Base-by-base conservation (phyloP, 2,329 filamentous ascomycete species). In the Didymella keratinophila region DNA sequence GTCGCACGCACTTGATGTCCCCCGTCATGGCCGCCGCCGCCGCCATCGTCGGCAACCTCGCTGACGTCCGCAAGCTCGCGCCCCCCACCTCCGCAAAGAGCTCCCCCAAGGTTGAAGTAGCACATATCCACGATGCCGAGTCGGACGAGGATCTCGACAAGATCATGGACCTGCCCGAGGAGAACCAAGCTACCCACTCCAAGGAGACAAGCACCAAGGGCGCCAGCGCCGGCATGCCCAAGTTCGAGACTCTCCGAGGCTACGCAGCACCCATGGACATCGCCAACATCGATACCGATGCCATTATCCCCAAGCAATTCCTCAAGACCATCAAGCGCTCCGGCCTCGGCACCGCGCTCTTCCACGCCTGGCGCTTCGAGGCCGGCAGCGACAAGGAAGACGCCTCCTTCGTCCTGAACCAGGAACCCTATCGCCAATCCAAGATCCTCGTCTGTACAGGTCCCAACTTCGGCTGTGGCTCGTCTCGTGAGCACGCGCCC, bases 251-350 rank as follows among this genome's bases (percentile, higher is more conserved):
- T 45, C 86, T 96, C 68, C 94, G 90, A 80, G 95, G 94, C 57
- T 89, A 94, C 65, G 92, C 93, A 1, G 95, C 93, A 11, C 92
- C 92, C 2, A 82, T 99, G 78, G 91, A 97, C 62, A 87, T 90
- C 70, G 84, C 90, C 66, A 99, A 99, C 77, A 88, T 97, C 69
- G 95, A 99, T 81, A 99, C 95, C n/a, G 95, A 99, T 72, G 94
- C 94, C 74, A 97, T 98, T 79, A 99, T 99, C 68, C 95, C 95
- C 65, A 99, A 99, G 81, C 95, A 99, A 78, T 99, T 98, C 82
- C 86, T 99, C 64, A 99, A 98, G 83, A 99, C 95, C 39, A 98
- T 98, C 81, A 98, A 98, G 85, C 92, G 95, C 58, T 96, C 94
- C 1, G 95, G 95, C 65, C 90, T 99, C 10, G 93, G 93, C 58